Evolutionary conservation across 129 eudicot genomes (phyloP).

Genomic region (sunflower (Helianthus annuus)): HanXRQr2.0-SUNRISE NC_035446.2:162754679-162755178

Average conservation of each 20-base stretch:
- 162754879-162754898: conserved; percentile 5
- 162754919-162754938: conserved; percentile 32
- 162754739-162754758: background rate
- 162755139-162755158: conserved; percentile 48
- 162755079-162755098: conserved; percentile 56
- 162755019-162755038: conserved; percentile 82
- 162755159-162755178: conserved; percentile 39
- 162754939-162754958: conserved; percentile 77
- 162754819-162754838: conserved; percentile 76
- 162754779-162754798: conserved; percentile 51
- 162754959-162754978: conserved; percentile 81
- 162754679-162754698: conserved; percentile 19
- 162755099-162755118: conserved; percentile 64
- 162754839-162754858: conserved; percentile 54
- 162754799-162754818: conserved; percentile 88
- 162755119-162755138: conserved; percentile 46
- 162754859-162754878: conserved; percentile 65
- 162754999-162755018: conserved; percentile 71
- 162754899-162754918: background rate
- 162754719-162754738: conserved; percentile 3
- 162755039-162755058: conserved; percentile 66
- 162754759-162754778: conserved; percentile 14
- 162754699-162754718: background rate
- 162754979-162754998: conserved; percentile 82
- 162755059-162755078: conserved; percentile 58